Evolutionary conservation across 257 asterid genomes (phyloP).

Genomic region (Forsythia viridissima): DNA sequence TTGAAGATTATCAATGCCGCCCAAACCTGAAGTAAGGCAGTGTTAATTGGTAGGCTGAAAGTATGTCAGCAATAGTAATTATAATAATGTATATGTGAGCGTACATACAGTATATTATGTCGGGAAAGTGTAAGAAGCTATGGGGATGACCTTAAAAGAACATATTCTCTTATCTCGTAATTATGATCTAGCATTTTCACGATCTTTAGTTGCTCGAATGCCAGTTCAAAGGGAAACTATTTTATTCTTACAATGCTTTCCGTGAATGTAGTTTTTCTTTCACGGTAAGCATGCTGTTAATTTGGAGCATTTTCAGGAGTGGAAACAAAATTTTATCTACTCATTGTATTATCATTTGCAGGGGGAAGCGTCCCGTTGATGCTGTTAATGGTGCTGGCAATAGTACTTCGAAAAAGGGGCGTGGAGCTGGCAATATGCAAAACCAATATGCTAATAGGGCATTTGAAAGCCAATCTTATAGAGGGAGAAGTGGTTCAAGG

Average conservation of each 20-base stretch:
- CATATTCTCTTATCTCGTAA: background rate
- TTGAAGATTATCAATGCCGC: background rate
- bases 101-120: background rate
- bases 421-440: constrained; percentile 54
- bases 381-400: constrained; percentile 44
- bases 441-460: constrained; percentile 39
- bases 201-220: background rate
- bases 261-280: background rate
- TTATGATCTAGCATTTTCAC: background rate
- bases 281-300: background rate
- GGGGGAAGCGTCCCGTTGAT: constrained; percentile 64
- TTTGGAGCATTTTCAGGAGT: background rate
- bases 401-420: constrained; percentile 55
- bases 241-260: background rate
- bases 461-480: constrained; percentile 44
- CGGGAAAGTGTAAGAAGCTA: background rate
- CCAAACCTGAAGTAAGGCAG: background rate
- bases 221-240: background rate
- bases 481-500: constrained; percentile 52
- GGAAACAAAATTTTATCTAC: constrained; percentile 1
- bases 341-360: constrained; percentile 27
- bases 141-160: background rate
- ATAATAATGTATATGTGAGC: background rate
- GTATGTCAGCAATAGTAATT: background rate
- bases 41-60: background rate